Percentiles rank a stretch among this genome's conserved stretches.
phyloP scores from a whole-genome alignment of 805 yeast genomes.

The Danielia oregonensis region DNA sequence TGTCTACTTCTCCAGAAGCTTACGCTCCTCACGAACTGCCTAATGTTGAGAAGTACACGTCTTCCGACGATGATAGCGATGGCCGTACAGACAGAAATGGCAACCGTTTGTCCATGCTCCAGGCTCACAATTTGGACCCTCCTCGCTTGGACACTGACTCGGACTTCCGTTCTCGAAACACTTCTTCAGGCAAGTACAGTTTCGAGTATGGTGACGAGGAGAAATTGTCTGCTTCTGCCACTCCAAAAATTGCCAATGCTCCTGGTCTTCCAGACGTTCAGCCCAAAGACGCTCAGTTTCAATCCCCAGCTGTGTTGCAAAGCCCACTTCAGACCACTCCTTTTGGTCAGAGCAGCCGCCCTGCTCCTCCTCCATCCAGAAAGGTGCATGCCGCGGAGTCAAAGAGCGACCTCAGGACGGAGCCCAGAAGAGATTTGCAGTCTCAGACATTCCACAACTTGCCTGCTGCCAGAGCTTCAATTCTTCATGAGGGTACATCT shows the following conservation, averaged over 20 bases:
- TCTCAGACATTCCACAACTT: constrained; percentile 46
- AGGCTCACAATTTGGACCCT: constrained; percentile 29
- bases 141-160: constrained; percentile 15
- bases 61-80: constrained; percentile 30
- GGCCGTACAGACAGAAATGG: constrained; percentile 18
- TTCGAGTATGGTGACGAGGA: constrained; percentile 41
- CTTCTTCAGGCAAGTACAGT: constrained; percentile 27
- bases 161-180: constrained; percentile 12
- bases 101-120: constrained; percentile 29
- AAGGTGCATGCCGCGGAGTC: constrained; percentile 26
- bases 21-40: constrained; percentile 25
- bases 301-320: not conserved
- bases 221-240: constrained; percentile 22
- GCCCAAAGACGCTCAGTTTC: not conserved
- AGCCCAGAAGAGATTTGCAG: constrained; percentile 35
- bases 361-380: constrained; percentile 58
- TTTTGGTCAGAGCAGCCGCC: constrained; percentile 25
- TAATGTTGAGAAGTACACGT: constrained; percentile 33
- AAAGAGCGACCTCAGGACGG: constrained; percentile 35
- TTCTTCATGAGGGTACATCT: constrained; percentile 15
- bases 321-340: no score
- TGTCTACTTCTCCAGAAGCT: not conserved
- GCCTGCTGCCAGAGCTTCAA: constrained; percentile 36
- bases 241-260: constrained; percentile 6
- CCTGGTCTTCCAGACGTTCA: constrained; percentile 1